Percentiles rank a stretch among this genome's conserved stretches.
These are phyloP conservation scores for Tephrocybe rancida DNA, from an alignment of 768 basidiomycete species.

Conservation along the genomic window DNA sequence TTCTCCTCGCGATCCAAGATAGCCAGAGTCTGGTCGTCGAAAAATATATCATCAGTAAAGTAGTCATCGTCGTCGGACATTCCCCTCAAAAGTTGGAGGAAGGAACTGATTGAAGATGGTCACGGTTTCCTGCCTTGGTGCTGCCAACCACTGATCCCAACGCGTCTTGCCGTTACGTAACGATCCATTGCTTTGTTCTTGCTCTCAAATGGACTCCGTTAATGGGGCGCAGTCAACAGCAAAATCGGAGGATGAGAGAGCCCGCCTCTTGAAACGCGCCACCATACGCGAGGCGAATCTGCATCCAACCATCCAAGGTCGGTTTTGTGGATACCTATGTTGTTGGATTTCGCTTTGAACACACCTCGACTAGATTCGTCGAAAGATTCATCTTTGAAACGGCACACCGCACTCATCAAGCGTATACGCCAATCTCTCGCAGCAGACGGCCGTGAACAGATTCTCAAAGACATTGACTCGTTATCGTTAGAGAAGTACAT, in stretches of 20 bases:
- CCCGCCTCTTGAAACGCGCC: conserved; percentile 56
- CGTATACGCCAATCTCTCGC: conserved; percentile 88
- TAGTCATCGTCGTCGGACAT: conserved; percentile 73
- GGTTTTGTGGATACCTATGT: conserved; percentile 14
- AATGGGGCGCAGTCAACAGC: conserved; percentile 24
- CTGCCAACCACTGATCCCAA: too few relatives aligned
- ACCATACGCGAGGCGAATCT: conserved; percentile 62
- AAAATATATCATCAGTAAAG: conserved; percentile 60
- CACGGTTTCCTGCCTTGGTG: too few relatives aligned
- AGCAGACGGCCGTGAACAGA: conserved; percentile 78
- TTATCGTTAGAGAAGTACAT: conserved; percentile 94
- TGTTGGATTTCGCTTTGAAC: background rate
- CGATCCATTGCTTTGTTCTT: background rate
- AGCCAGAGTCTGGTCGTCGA: conserved; percentile 66
- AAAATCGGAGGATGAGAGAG: conserved; percentile 45
- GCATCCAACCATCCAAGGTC: conserved; percentile 50
- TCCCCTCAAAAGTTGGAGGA: conserved; percentile 1
- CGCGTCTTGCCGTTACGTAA: conserved; percentile 17
- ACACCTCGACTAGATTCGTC: conserved; percentile 51
- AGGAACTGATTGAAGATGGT: background rate
- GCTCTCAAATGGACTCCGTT: conserved; percentile 31
- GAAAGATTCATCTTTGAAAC: conserved; percentile 93
- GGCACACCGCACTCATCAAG: conserved; percentile 95
- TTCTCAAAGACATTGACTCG: conserved; percentile 90
- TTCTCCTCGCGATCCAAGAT: conserved; percentile 62